Base-by-base conservation (phyloP, 176 grass and related monocot species). In the Panicum miliaceum region DNA sequence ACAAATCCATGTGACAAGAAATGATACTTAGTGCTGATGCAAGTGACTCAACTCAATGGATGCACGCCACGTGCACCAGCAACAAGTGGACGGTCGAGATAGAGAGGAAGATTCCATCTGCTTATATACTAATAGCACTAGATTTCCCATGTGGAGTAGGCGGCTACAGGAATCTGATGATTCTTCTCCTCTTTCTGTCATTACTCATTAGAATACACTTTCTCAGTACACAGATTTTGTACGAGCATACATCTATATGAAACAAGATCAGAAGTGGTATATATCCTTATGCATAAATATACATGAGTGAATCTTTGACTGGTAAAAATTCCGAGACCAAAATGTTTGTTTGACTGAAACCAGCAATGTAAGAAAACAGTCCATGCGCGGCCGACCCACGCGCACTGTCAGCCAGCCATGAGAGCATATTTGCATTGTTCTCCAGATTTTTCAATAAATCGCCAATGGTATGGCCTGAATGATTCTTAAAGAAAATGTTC, bases 1-100 rank as follows among this genome's bases (percentile, higher is more conserved):
- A 87, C 59, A 90, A 68, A 75, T 75, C 80, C 84, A 90, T 80
- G 84, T 85, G 90, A 78, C 22, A 77, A 14, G 29, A 45, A 37
- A 4, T 7, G 11, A 26, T 27, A 79, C 51, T 22, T 4, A 42
- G 42, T 67, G 58, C 68, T 63, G 66, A 20, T 23, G 52, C 27
- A 54, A 58, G 46, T 54, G 15, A 35, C 23, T 3, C 54, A 4
- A 64, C 34, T 42, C 40, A 23, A 25, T 10, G 12, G 84, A 84
- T 90, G 84, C 6, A 0, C 2, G 80, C 68, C 89, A 87, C 40
- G 29, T 73, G 37, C 45, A 26, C 37, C 2, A 15, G 27, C 8
- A 4, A 56, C 65, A 64, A 73, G 58, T 86, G 73, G 84, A 83
- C 58, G 66, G 58, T 12, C 32, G 0, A 34, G 84, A 90, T 90